phyloP scores from a whole-genome alignment of 768 basidiomycete genomes.

The Lactarius vividus region DNA sequence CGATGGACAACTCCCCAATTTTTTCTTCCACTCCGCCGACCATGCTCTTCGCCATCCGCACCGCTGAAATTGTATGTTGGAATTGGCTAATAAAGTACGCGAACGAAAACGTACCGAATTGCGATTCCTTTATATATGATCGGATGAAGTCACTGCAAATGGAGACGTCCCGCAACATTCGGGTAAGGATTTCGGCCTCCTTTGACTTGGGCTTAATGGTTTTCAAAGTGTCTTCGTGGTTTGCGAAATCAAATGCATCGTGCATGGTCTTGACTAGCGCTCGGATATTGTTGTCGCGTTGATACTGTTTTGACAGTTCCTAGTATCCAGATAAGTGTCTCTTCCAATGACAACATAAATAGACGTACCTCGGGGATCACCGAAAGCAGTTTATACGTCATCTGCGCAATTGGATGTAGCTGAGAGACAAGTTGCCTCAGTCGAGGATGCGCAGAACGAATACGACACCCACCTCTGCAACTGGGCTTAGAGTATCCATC shows the following conservation, averaged over 20 bases:
- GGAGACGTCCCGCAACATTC: neutral
- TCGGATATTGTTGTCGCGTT: neutral
- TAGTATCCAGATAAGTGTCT: neutral
- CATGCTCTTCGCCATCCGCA: neutral
- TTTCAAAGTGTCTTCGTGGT: neutral
- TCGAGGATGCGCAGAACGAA: neutral
- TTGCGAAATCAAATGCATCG: neutral
- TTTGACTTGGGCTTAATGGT: neutral
- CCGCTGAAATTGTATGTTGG: neutral
- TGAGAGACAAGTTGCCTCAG: neutral
- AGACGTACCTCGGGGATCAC: neutral
- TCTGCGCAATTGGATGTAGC: neutral
- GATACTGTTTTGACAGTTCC: neutral
- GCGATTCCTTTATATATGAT: neutral
- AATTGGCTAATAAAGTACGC: neutral
- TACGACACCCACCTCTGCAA: neutral
- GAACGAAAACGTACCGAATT: neutral
- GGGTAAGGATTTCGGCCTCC: neutral
- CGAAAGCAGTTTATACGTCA: neutral
- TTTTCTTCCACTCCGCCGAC: neutral
- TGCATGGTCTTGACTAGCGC: neutral
- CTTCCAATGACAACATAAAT: neutral
- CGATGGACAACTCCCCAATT: neutral
- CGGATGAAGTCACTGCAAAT: neutral
- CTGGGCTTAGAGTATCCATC: neutral